Evolutionary conservation across 1,139 yeast genomes (phyloP), one percentile per base, ranked within the genome.

Genomic region (Nematodospora anomalae): DNA sequence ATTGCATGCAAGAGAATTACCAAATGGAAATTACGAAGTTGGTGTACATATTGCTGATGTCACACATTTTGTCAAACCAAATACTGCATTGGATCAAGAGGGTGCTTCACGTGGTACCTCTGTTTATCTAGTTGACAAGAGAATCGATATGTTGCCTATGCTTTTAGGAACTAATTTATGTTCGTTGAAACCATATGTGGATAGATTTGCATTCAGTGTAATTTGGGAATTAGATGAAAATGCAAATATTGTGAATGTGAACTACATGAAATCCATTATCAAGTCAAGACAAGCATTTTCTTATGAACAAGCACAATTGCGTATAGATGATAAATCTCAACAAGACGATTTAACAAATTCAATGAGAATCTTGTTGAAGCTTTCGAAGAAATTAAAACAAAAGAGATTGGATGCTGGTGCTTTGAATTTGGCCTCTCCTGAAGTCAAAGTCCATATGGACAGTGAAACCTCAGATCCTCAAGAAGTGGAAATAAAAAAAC

Each of bases 1-100:
- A 1, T 69, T 94, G 38, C 98, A 94, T 58, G 97, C 98, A 0
- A 70, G 74, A 47, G 58, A 61, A 38, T 72, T 94, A 33, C 90
- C 96, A 2, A 92, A 94, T 59, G 98, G 98, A 2, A 88, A 90
- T 57, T 89, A 77, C 65, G 96, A 92, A 59, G 96, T 94, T 35
- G 98, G 99, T 54, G 99, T 94, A 23, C 99, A 94, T 58, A 94
- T 94, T 67, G 99, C 99, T 5, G 99, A 94, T 66, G 99, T 94
- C 15, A 88, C 97, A 1, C 95, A 94, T 62, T 94, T 94, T 53
- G 98, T 94, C 33, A 88, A 89, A 60, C 83, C 98, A 1, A 85
- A 83, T 46, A 89, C 97, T 4, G 82, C 98, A 0, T 71, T 94
- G 43, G 98, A 94, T 58, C 84, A 79, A 33, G 99, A 94, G 64